Evolutionary conservation across 2,329 filamentous ascomycete species (phyloP), one percentile per base, ranked within the genome.

Genomic region (Dothideomycetidae sp.): DNA sequence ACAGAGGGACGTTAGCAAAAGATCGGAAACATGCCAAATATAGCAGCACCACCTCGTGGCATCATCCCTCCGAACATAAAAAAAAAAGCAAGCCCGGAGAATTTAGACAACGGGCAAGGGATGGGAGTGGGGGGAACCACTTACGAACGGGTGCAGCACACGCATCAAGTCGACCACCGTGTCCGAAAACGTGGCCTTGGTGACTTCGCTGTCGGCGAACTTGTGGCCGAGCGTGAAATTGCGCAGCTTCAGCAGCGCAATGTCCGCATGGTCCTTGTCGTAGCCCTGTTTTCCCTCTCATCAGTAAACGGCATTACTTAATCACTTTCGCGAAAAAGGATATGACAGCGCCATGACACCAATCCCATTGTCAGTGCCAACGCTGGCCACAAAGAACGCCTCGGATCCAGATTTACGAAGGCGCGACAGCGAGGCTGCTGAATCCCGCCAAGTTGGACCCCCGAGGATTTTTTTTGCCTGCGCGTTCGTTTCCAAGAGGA

Each of bases 131-230:
- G 12, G 37, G 42, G 44, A 45, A 35, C 11, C 42, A 71, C 81
- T 78, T 63, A 92, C 84, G 62, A 88, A 93, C 29, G 77, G 77
- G 44, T 75, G 73, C 70, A 93, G 71, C 36, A 73, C 67, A 19
- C 66, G 63, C 46, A 93, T 62, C 14, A 84, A 59, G 28, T 70
- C 66, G 36, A 67, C 64, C 36, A 93, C 67, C 50, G 70, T 71
- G 18, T 75, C 69, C 57, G 84, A 69, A 11, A 72, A 74, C 50
- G 73, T 63, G 32, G 70, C 61, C 31, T 67, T 65, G 23, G 75
- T 63, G 13, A 93, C 65, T 33, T 81, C 64, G 7, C 66, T 58
- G 49, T 86, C 83, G 10, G 67, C 55, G 23, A 93, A 58, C 52
- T 74, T 73, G 42, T 67, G 75, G 26, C 73, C 69, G 14, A 92